These are phyloP conservation scores for Eucalyptus rudis DNA, from an alignment of 345 rosid genomes.

Conservation along the genomic window DNA sequence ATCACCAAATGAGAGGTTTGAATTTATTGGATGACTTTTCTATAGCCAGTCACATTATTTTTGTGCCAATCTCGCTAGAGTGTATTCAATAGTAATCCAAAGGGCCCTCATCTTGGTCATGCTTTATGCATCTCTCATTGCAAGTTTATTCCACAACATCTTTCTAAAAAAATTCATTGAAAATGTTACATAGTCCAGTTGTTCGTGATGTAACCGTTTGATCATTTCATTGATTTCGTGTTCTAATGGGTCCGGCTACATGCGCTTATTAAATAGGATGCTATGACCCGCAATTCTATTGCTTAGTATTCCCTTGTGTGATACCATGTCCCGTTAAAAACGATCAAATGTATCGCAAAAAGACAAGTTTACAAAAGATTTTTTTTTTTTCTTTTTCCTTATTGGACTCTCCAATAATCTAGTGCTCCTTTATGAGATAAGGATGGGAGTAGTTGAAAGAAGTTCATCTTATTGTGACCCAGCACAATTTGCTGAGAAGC, in stretches of 20 bases:
- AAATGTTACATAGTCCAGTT: not conserved
- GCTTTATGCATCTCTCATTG: no score
- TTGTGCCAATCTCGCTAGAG: not conserved
- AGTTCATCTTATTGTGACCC: not conserved
- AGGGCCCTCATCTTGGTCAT: not conserved
- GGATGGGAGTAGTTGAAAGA: not conserved
- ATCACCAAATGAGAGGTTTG: not conserved
- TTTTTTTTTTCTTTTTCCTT: no score
- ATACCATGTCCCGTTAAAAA: not conserved
- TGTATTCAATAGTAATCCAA: no score
- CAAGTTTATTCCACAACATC: not conserved
- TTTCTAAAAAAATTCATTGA: no score
- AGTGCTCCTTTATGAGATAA: not conserved
- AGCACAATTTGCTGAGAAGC: not conserved
- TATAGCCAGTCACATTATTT: no score
- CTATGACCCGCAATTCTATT: not conserved
- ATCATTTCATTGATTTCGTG: not conserved
- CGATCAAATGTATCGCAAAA: not conserved
- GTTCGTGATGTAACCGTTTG: accelerated
- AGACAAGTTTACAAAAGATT: not conserved
- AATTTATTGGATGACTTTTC: not conserved
- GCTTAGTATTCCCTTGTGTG: not conserved
- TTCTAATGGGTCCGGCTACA: no score
- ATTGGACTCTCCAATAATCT: not conserved
- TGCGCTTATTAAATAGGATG: not conserved